Conservation (phyloP, 305 asterid species). For the Fraxinus sp. region DNA sequence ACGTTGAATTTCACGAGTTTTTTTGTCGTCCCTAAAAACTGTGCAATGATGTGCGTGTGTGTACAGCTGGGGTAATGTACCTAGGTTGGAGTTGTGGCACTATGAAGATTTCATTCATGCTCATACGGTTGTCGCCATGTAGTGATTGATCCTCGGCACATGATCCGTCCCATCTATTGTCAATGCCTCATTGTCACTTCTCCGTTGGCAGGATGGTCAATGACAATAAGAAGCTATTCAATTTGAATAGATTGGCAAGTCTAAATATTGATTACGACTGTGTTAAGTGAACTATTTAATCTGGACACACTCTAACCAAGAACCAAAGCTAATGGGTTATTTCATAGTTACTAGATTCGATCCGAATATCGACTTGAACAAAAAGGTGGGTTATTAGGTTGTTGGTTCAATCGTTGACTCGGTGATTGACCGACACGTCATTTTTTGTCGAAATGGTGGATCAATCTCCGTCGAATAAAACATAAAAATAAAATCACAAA, state of each 20-base stretch:
- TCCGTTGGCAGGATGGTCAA: conserved; percentile 25
- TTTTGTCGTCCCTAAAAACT: neutral
- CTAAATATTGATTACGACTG: conserved; percentile 7
- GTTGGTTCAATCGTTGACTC: neutral
- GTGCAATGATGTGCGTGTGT: conserved; percentile 21
- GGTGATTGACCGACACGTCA: no score
- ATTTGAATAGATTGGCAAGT: neutral
- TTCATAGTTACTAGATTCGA: neutral
- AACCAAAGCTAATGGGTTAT: neutral
- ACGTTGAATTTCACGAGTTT: no score
- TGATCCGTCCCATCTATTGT: conserved; percentile 24
- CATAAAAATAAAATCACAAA: neutral
- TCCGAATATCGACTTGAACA: neutral
- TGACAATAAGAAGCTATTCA: conserved; percentile 26
- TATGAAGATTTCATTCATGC: conserved; percentile 34
- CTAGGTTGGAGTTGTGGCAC: conserved; percentile 10
- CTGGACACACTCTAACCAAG: neutral
- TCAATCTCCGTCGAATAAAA: neutral
- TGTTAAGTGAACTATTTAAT: neutral
- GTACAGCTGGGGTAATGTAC: conserved; percentile 21
- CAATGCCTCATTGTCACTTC: conserved; percentile 32
- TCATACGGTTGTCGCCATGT: conserved; percentile 34
- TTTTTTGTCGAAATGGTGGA: neutral
- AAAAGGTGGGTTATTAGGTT: neutral
- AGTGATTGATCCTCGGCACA: conserved; percentile 29